Conservation (phyloP, 129 eudicot genomes). For the sunflower (Helianthus annuus) region HanXRQr2.0-SUNRISE NC_035439.2:84510421-84510920, state of each 20-base stretch:
- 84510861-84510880: conserved; percentile 3
- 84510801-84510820: background rate
- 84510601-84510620: conserved; percentile 12
- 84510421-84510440: background rate
- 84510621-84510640: background rate
- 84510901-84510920: conserved; percentile 12
- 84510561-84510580: background rate
- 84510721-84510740: conserved; percentile 15
- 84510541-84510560: conserved; percentile 10
- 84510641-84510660: conserved; percentile 6
- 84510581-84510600: background rate
- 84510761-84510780: background rate
- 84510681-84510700: background rate
- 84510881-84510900: conserved; percentile 12
- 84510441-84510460: background rate
- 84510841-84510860: background rate
- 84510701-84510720: background rate
- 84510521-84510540: background rate
- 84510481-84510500: background rate
- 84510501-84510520: background rate
- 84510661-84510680: background rate
- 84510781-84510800: background rate
- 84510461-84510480: background rate
- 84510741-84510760: background rate
- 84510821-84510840: background rate